A percentile compares a stretch with the other conserved stretches of the same genome.
Evolutionary conservation across 2,329 filamentous ascomycete species (phyloP).

Genomic region (Colletotrichum eleusines): DNA sequence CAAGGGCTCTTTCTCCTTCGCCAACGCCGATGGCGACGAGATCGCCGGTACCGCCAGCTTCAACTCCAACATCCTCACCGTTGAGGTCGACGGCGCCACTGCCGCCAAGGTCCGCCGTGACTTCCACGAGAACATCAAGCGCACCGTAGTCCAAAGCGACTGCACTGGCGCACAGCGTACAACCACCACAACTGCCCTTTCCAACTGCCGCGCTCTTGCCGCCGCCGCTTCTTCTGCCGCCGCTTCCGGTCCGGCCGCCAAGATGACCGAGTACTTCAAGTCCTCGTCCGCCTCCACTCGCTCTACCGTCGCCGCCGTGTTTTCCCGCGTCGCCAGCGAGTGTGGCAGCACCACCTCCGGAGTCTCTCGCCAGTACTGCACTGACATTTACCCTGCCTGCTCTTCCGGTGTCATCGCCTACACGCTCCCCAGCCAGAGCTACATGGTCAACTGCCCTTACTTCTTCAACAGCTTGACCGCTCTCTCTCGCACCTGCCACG

Average conservation of each 20-base stretch:
- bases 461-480: slow-evolving; percentile 68
- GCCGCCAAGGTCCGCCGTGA: slow-evolving; percentile 64
- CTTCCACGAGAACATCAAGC: slow-evolving; percentile 58
- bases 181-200: slow-evolving; percentile 63
- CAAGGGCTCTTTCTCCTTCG: slow-evolving; percentile 67
- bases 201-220: slow-evolving; percentile 67
- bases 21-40: slow-evolving; percentile 62
- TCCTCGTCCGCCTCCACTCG: slow-evolving; percentile 59
- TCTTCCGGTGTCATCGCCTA: slow-evolving; percentile 43
- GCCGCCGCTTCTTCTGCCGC: slow-evolving; percentile 64
- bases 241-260: slow-evolving; percentile 60
- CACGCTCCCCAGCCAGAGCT: slow-evolving; percentile 60
- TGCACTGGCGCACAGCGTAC: slow-evolving; percentile 63
- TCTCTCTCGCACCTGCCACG: slow-evolving; percentile 66
- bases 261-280: slow-evolving; percentile 74
- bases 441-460: slow-evolving; percentile 72
- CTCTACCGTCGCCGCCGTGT: slow-evolving; percentile 64
- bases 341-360: slow-evolving; percentile 64
- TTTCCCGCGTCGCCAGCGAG: slow-evolving; percentile 64
- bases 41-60: slow-evolving; percentile 68
- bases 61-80: slow-evolving; percentile 68
- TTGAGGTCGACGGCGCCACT: slow-evolving; percentile 67
- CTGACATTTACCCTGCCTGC: slow-evolving; percentile 67
- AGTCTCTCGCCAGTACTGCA: slow-evolving; percentile 68
- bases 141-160: slow-evolving; percentile 63